Conservation (phyloP, 371 early-diverging fungal genomes). For the Chytridiales sp. region DNA sequence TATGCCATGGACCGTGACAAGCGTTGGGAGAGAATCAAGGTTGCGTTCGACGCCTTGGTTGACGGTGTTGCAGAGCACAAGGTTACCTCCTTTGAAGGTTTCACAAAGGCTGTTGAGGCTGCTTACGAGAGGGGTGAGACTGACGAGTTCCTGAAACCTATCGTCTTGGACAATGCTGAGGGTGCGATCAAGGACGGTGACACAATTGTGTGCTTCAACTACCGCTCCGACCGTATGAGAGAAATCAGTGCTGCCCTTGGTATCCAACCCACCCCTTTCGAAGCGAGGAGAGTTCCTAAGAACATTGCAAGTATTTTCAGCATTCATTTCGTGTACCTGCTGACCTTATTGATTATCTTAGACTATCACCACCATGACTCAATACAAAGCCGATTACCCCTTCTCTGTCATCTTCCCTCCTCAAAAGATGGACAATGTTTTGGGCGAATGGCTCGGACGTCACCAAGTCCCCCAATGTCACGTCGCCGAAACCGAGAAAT, state of each 20-base stretch:
- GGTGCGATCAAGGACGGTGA: constrained; percentile 70
- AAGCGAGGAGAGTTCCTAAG: constrained; percentile 68
- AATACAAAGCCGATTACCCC: constrained; percentile 94
- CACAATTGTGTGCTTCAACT: constrained; percentile 54
- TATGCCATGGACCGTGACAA: constrained; percentile 99
- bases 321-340: constrained; percentile 1
- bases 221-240: constrained; percentile 98
- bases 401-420: constrained; percentile 93
- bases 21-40: constrained; percentile 96
- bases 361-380: constrained; percentile 93
- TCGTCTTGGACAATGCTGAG: constrained; percentile 66
- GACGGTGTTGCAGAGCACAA: constrained; percentile 72
- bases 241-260: constrained; percentile 92
- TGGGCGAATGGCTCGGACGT: constrained; percentile 95
- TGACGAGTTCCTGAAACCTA: constrained; percentile 98
- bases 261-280: constrained; percentile 84
- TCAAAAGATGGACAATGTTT: constrained; percentile 93
- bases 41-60: constrained; percentile 89
- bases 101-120: constrained; percentile 54
- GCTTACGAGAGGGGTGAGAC: constrained; percentile 85
- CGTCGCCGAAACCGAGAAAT: constrained; percentile 99
- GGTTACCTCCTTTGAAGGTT: constrained; percentile 10
- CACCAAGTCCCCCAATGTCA: constrained; percentile 87
- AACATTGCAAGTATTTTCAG: constrained; percentile 53
- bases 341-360: constrained; percentile 17